phyloP scores from a whole-genome alignment of 225 moss, liverwort and hornwort genomes.

The Marchantia paleacea region DNA sequence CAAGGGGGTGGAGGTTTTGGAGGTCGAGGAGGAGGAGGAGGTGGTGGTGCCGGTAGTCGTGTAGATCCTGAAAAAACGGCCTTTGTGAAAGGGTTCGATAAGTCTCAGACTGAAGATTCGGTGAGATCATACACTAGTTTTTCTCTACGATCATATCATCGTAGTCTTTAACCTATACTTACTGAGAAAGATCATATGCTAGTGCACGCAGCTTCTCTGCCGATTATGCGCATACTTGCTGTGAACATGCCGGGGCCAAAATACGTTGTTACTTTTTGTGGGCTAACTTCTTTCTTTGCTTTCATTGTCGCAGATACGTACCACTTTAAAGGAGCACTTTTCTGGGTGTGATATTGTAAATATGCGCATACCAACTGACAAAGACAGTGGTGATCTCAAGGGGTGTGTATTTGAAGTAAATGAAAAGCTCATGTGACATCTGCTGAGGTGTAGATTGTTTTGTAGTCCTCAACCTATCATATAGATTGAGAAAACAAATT shows the following conservation, averaged over 20 bases:
- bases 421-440: no score
- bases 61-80: slow-evolving; percentile 32
- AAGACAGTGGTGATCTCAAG: slow-evolving; percentile 66
- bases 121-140: slow-evolving; percentile 12
- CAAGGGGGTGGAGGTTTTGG: slow-evolving; percentile 26
- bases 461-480: background rate
- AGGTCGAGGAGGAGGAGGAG: slow-evolving; percentile 18
- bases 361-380: slow-evolving; percentile 71
- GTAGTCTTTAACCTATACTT: background rate
- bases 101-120: slow-evolving; percentile 19
- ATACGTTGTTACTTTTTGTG: no score
- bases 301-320: slow-evolving; percentile 49
- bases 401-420: slow-evolving; percentile 45
- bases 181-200: background rate
- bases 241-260: background rate
- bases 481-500: background rate
- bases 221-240: background rate
- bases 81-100: slow-evolving; percentile 43
- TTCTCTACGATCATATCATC: background rate
- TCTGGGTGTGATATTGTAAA: slow-evolving; percentile 46
- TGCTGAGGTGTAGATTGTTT: no score
- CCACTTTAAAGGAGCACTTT: slow-evolving; percentile 54
- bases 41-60: background rate
- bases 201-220: background rate
- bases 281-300: background rate